Evolutionary conservation across 2,329 filamentous ascomycete genomes (phyloP).

Genomic region (Xylariaceae sp.): DNA sequence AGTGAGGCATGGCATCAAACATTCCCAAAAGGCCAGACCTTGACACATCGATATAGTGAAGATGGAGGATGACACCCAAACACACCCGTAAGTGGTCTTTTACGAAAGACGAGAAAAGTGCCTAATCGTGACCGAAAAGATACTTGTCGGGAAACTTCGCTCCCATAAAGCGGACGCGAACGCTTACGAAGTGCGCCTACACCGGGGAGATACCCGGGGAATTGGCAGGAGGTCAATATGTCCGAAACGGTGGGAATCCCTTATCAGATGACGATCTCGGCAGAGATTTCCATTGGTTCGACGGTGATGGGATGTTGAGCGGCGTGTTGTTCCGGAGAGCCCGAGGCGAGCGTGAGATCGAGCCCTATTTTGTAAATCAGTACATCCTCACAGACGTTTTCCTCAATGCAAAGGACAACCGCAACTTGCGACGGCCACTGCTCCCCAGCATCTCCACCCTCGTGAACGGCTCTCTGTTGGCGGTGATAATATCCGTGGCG

Average conservation of each 20-base stretch:
- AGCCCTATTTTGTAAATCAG: conserved; percentile 63
- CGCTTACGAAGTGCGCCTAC: conserved; percentile 52
- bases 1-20: too few species aligned
- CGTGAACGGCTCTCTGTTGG: conserved; percentile 50
- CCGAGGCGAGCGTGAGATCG: conserved; percentile 35
- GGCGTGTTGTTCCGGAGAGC: conserved; percentile 54
- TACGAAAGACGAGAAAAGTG: background rate
- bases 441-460: conserved; percentile 63
- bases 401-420: conserved; percentile 45
- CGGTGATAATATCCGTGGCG: conserved; percentile 46
- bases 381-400: conserved; percentile 64
- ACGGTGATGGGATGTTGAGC: conserved; percentile 69
- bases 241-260: conserved; percentile 67
- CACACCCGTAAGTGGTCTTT: conserved; percentile 26
- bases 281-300: conserved; percentile 67
- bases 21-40: too few species aligned
- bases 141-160: conserved; percentile 67
- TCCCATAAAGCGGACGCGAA: conserved; percentile 51
- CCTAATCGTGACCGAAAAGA: conserved; percentile 25
- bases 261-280: conserved; percentile 54
- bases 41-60: too few species aligned
- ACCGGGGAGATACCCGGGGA: conserved; percentile 58
- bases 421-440: conserved; percentile 48
- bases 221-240: conserved; percentile 63
- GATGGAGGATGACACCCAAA: conserved; percentile 18